These are phyloP conservation scores for Wickerhamiella slavikovae DNA, from an alignment of 805 yeast species.

Conservation along the genomic window DNA sequence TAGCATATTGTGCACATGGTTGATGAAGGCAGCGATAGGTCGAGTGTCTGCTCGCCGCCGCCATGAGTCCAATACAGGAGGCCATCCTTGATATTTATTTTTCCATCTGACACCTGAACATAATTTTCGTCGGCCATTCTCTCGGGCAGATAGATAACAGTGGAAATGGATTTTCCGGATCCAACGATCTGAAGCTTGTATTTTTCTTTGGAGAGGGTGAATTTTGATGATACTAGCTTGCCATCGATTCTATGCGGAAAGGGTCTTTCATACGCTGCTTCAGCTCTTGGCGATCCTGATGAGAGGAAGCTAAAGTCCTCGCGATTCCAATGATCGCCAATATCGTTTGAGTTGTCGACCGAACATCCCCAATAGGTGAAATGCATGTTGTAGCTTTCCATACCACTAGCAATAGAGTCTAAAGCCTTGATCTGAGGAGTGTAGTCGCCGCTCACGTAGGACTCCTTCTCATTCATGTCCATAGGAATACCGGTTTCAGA, in stretches of 20 bases:
- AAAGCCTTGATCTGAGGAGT: conserved; percentile 53
- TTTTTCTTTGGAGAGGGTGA: conserved; percentile 6
- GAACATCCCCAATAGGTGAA: conserved; percentile 78
- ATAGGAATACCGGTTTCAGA: conserved; percentile 91
- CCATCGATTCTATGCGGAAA: conserved; percentile 27
- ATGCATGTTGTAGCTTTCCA: conserved; percentile 50
- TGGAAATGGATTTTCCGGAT: too few relatives aligned
- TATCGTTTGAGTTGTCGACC: conserved; percentile 42
- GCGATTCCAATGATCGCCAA: conserved; percentile 84
- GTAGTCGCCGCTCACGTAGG: conserved; percentile 42
- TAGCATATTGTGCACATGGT: neutral
- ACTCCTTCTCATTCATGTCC: conserved; percentile 66
- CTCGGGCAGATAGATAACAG: neutral
- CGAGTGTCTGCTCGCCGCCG: neutral
- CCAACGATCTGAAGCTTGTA: conserved; percentile 7
- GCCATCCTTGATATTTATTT: neutral
- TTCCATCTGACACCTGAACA: neutral
- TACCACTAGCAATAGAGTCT: conserved; percentile 58
- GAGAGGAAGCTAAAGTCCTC: conserved; percentile 78
- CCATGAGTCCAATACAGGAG: neutral
- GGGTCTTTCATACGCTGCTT: conserved; percentile 51
- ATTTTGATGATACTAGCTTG: conserved; percentile 5
- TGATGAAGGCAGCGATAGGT: neutral
- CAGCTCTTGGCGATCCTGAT: conserved; percentile 41
- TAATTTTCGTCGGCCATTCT: neutral